Evolutionary conservation across 1,284 basidiomycete genomes (phyloP).

Genomic region (Sporisorium iseilematis-ciliati): DNA sequence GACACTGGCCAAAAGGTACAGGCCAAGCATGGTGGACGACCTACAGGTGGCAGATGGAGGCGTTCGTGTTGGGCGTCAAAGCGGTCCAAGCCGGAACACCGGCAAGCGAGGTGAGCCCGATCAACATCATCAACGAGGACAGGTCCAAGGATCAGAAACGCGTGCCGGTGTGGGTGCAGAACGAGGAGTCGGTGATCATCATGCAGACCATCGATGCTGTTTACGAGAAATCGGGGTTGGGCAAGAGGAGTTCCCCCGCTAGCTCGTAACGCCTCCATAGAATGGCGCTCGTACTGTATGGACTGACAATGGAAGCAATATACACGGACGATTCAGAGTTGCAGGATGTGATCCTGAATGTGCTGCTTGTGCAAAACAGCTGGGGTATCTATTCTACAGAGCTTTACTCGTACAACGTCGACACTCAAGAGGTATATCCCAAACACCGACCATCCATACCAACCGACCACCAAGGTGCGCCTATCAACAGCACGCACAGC

Average conservation of each 20-base stretch:
- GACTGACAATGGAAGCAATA: not conserved
- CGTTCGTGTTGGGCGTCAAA: constrained; percentile 44
- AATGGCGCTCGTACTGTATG: not conserved
- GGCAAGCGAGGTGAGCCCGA: constrained; percentile 26
- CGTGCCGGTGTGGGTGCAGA: constrained; percentile 56
- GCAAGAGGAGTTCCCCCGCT: constrained; percentile 9
- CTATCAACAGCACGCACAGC: constrained; percentile 58
- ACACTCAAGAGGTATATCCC: constrained; percentile 24
- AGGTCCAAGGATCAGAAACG: constrained; percentile 19
- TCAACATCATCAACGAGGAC: constrained; percentile 45
- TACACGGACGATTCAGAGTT: not conserved
- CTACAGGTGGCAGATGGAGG: constrained; percentile 56
- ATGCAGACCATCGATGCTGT: constrained; percentile 59
- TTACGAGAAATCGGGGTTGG: constrained; percentile 54
- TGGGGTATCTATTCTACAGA: constrained; percentile 6
- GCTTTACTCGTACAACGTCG: not conserved
- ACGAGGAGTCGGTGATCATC: constrained; percentile 54
- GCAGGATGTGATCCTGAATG: not conserved
- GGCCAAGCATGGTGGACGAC: constrained; percentile 53
- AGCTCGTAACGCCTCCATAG: not conserved
- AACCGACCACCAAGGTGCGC: constrained; percentile 62
- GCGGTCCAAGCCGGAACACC: constrained; percentile 26
- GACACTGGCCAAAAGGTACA: constrained; percentile 51
- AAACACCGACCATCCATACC: constrained; percentile 59
- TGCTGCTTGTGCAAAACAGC: not conserved